These are phyloP conservation scores for Hanseniaspora mollemarum DNA, from an alignment of 805 yeast genomes.

Conservation along the genomic window DNA sequence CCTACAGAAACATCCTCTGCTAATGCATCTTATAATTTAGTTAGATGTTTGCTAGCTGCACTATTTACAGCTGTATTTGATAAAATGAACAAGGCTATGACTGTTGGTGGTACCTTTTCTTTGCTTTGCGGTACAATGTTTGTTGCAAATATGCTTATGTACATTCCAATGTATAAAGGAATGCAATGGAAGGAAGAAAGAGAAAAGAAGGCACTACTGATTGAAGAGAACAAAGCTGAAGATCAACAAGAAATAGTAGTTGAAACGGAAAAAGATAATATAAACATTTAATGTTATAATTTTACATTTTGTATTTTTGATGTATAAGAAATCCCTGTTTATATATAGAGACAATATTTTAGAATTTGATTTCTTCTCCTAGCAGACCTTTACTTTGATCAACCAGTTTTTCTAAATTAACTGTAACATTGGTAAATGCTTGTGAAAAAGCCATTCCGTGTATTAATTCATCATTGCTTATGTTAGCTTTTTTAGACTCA, in stretches of 20 bases:
- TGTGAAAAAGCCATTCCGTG: conserved; percentile 42
- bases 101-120: conserved; percentile 70
- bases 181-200: conserved; percentile 13
- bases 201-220: not conserved
- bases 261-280: not conserved
- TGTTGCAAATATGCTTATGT: conserved; percentile 24
- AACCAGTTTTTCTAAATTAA: conserved; percentile 33
- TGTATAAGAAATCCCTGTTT: no score
- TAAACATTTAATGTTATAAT: no score
- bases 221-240: not conserved
- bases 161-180: conserved; percentile 31
- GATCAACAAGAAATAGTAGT: conserved; percentile 3
- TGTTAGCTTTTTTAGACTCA: conserved; percentile 17
- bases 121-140: conserved; percentile 46
- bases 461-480: conserved; percentile 21
- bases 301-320: no score
- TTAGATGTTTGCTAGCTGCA: conserved; percentile 65
- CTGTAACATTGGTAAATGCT: conserved; percentile 38
- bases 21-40: conserved; percentile 57
- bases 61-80: conserved; percentile 58
- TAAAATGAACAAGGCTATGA: conserved; percentile 45
- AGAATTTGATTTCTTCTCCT: conserved; percentile 32
- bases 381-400: conserved; percentile 33
- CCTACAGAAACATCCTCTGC: conserved; percentile 66
- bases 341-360: no score